Percentiles rank a stretch among this genome's conserved stretches.
Conservation (phyloP, 371 early-diverging fungal species). For the Mortierella polycephala region DNA sequence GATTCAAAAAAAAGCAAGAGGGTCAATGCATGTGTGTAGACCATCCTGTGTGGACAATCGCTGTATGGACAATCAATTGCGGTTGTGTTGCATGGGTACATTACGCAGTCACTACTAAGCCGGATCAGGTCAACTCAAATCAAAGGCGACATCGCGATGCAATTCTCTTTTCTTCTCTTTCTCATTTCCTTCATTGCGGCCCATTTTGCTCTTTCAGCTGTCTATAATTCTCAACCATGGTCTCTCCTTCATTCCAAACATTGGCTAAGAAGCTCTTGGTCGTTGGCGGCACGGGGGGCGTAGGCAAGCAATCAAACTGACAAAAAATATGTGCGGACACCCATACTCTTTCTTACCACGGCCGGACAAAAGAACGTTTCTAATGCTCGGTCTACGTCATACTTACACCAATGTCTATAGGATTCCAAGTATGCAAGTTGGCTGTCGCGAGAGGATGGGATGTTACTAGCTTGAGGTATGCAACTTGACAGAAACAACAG, state of each 20-base stretch:
- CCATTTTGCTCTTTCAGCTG: background rate
- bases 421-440: conserved; percentile 68
- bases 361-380: background rate
- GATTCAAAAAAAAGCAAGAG: too few species aligned
- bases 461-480: conserved; percentile 78
- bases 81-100: too few species aligned
- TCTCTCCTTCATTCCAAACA: conserved; percentile 39
- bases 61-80: too few species aligned
- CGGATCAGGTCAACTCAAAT: too few species aligned
- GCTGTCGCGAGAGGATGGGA: conserved; percentile 79
- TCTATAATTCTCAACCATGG: conserved; percentile 17
- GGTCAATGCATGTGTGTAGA: too few species aligned
- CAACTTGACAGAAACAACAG: conserved; percentile 1
- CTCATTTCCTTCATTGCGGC: background rate
- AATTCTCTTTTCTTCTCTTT: background rate
- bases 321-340: background rate
- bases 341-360: too few species aligned
- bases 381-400: background rate
- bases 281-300: conserved; percentile 79
- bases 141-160: too few species aligned
- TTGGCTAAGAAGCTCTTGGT: conserved; percentile 69
- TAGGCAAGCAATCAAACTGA: conserved; percentile 58
- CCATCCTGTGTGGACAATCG: too few species aligned
- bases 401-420: conserved; percentile 29
- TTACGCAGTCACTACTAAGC: background rate